A percentile compares a stretch with the other conserved stretches of the same genome.
Evolutionary conservation across 1,139 yeast genomes (phyloP).

Genomic region (Magnusiomyces suaveolens): DNA sequence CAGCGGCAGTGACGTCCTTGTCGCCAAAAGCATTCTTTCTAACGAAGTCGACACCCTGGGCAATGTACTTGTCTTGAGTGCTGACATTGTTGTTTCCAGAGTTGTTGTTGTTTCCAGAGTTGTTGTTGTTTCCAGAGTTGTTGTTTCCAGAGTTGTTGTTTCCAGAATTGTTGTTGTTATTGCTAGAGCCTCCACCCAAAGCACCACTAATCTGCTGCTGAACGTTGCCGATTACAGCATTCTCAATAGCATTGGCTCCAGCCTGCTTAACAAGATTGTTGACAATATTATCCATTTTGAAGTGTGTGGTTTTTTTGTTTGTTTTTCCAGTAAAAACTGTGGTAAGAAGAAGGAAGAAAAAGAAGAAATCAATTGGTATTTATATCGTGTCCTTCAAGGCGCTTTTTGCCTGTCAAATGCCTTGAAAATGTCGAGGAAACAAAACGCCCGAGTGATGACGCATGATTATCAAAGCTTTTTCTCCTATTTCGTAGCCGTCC

Average conservation of each 20-base stretch:
- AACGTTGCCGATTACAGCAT: constrained; percentile 72
- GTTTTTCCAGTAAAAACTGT: not conserved
- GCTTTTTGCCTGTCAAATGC: no score
- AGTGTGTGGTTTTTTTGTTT: constrained; percentile 3
- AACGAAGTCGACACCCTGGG: not conserved
- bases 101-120: not conserved
- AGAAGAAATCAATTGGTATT: not conserved
- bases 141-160: not conserved
- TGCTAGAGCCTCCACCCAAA: constrained; percentile 58
- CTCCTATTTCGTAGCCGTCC: no score
- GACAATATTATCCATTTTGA: constrained; percentile 44
- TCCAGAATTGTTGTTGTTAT: constrained; percentile 29
- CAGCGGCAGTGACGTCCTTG: not conserved
- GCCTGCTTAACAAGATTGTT: constrained; percentile 59
- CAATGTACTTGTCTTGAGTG: not conserved
- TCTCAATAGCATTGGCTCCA: constrained; percentile 34
- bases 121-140: not conserved
- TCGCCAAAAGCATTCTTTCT: not conserved
- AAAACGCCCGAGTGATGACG: no score
- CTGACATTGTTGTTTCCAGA: not conserved
- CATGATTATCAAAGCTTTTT: no score
- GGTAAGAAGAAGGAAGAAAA: not conserved
- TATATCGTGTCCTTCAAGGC: no score
- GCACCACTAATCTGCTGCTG: constrained; percentile 64
- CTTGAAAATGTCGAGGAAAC: no score